Percentiles rank a stretch among this genome's conserved stretches.
Evolutionary conservation across 805 yeast species (phyloP).

Genomic region (Grigorovia yakushimaensis): DNA sequence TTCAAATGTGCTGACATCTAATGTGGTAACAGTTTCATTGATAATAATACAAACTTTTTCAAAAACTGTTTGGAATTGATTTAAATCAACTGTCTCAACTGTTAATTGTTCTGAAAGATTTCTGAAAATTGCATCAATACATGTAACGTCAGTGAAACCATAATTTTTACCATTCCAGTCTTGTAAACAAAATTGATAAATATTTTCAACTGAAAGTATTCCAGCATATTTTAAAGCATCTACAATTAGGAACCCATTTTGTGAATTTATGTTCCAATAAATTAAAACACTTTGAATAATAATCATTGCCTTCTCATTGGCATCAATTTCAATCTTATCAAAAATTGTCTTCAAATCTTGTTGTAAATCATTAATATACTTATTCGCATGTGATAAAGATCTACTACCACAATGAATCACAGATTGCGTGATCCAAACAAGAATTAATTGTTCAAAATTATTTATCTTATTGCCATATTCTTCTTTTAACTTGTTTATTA

Average conservation of each 20-base stretch:
- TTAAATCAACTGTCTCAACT: conserved; percentile 19
- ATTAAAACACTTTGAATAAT: conserved; percentile 48
- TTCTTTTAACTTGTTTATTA: conserved; percentile 26
- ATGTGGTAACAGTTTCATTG: conserved; percentile 11
- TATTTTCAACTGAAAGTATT: conserved; percentile 33
- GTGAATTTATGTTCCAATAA: conserved; percentile 58
- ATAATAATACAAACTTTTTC: conserved; percentile 19
- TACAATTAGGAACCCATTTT: conserved; percentile 51
- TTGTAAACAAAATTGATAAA: conserved; percentile 36
- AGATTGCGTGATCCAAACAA: conserved; percentile 57
- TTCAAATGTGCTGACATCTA: conserved; percentile 12
- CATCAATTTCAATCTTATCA: conserved; percentile 22
- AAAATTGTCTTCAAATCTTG: conserved; percentile 30
- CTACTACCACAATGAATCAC: conserved; percentile 79
- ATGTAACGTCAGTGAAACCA: conserved; percentile 37
- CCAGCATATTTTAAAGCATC: conserved; percentile 41
- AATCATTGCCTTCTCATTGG: conserved; percentile 30
- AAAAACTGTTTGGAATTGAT: conserved; percentile 23
- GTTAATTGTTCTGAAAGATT: conserved; percentile 23
- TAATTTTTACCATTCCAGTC: conserved; percentile 20
- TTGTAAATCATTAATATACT: conserved; percentile 37
- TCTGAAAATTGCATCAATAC: conserved; percentile 36
- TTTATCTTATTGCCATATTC: conserved; percentile 23
- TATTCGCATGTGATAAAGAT: conserved; percentile 69
- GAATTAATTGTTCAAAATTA: conserved; percentile 36